These are phyloP conservation scores for Apophysomyces elegans DNA, from an alignment of 371 early-diverging fungal species.

Conservation along the genomic window DNA sequence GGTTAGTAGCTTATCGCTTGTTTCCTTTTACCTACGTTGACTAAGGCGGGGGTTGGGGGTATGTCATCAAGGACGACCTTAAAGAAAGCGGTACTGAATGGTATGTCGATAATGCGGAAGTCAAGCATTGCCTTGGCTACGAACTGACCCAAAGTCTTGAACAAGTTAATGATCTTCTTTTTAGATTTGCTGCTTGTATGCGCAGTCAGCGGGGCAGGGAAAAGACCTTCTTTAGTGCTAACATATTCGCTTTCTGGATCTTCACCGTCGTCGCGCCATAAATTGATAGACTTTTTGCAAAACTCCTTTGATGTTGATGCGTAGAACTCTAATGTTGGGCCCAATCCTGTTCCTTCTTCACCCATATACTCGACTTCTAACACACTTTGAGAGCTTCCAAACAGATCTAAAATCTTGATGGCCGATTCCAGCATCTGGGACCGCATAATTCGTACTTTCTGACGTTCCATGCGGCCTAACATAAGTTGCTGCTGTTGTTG, in stretches of 20 bases:
- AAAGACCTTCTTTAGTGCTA: conserved; percentile 63
- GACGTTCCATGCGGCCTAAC: conserved; percentile 75
- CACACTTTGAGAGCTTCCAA: conserved; percentile 67
- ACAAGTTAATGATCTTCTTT: conserved; percentile 57
- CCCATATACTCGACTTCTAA: conserved; percentile 92
- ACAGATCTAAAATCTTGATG: conserved; percentile 79
- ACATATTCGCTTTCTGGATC: conserved; percentile 43
- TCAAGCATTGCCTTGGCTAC: conserved; percentile 91
- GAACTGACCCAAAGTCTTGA: conserved; percentile 81
- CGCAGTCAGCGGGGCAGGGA: conserved; percentile 66
- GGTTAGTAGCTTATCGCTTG: conserved; percentile 19
- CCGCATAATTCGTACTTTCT: conserved; percentile 86
- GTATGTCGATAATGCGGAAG: conserved; percentile 84
- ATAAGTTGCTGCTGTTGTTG: conserved; percentile 42
- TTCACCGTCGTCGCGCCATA: conserved; percentile 66
- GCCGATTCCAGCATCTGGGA: conserved; percentile 79
- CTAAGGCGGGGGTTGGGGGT: conserved; percentile 18
- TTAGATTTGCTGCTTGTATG: conserved; percentile 34
- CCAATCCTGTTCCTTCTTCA: conserved; percentile 94
- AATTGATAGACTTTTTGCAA: conserved; percentile 55
- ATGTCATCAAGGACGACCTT: conserved; percentile 59
- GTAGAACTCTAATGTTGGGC: conserved; percentile 95
- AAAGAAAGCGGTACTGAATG: conserved; percentile 79
- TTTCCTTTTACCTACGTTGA: conserved; percentile 2
- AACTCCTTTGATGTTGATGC: conserved; percentile 79